Conservation (phyloP, 2,329 filamentous ascomycete genomes). For the Xylariomycetidae sp. region DNA sequence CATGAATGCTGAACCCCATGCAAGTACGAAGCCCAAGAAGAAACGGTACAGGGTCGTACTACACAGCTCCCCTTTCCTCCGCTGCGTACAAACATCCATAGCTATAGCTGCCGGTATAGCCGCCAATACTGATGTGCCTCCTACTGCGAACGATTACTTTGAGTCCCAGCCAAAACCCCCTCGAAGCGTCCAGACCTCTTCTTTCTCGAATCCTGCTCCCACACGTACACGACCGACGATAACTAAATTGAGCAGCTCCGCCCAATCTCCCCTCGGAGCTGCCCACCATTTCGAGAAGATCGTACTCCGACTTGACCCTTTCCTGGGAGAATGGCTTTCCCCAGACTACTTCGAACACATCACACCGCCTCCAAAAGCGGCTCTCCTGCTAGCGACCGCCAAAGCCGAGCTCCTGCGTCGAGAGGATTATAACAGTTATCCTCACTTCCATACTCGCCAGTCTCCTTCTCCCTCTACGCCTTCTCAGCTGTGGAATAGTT, state of each 20-base stretch:
- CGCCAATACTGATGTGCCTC: constrained; percentile 49
- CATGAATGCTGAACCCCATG: constrained; percentile 9
- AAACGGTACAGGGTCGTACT: constrained; percentile 74
- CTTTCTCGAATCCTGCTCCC: constrained; percentile 12
- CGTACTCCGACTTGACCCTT: constrained; percentile 79
- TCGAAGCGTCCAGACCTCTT: constrained; percentile 16
- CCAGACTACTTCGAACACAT: constrained; percentile 93
- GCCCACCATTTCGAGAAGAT: constrained; percentile 43
- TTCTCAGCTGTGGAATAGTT: constrained; percentile 38
- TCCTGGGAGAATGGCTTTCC: constrained; percentile 91
- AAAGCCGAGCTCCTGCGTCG: constrained; percentile 81
- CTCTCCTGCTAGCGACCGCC: constrained; percentile 81
- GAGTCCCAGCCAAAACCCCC: no score
- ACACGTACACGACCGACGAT: constrained; percentile 14
- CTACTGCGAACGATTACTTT: no score
- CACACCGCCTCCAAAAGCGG: constrained; percentile 78
- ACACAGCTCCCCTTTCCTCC: constrained; percentile 88
- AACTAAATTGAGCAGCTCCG: constrained; percentile 13
- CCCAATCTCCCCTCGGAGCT: constrained; percentile 14
- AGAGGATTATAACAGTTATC: constrained; percentile 59
- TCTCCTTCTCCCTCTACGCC: constrained; percentile 21
- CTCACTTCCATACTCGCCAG: constrained; percentile 31
- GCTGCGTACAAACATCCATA: constrained; percentile 89
- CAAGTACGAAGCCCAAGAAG: constrained; percentile 32
- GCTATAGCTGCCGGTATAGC: constrained; percentile 83